These are phyloP conservation scores for Corinectria fuckeliana DNA, from an alignment of 2,329 filamentous ascomycete genomes.

Conservation along the genomic window DNA sequence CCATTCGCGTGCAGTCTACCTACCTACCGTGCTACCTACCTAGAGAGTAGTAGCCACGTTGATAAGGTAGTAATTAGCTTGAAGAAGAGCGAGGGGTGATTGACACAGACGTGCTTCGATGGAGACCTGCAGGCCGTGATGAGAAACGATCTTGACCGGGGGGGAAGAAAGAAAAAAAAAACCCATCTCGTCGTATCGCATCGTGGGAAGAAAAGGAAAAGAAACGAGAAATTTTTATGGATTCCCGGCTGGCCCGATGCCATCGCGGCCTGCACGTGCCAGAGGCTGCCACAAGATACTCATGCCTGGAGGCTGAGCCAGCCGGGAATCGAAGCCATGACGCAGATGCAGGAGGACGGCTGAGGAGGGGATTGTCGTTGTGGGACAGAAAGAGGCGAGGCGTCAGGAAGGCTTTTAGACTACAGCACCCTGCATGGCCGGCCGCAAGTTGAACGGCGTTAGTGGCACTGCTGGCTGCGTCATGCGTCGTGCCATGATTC, in stretches of 20 bases:
- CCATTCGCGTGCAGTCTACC: not conserved
- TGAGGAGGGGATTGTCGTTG: too few relatives aligned
- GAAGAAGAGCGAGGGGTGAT: not conserved
- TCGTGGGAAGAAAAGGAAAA: not conserved
- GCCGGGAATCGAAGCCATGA: not conserved
- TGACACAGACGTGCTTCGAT: not conserved
- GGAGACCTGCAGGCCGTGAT: not conserved
- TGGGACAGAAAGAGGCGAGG: too few relatives aligned
- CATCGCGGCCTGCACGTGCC: not conserved
- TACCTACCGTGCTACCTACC: too few relatives aligned
- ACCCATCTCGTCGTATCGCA: not conserved
- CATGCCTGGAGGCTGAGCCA: not conserved
- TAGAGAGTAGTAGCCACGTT: too few relatives aligned
- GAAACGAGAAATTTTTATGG: not conserved
- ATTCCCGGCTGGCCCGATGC: not conserved
- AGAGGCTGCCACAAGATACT: not conserved
- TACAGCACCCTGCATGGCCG: too few relatives aligned
- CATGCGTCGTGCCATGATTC: too few relatives aligned
- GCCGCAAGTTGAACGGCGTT: too few relatives aligned
- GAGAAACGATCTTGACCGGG: not conserved
- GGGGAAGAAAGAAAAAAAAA: too few relatives aligned
- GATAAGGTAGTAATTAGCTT: too few relatives aligned
- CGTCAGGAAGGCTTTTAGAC: too few relatives aligned
- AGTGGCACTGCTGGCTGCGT: too few relatives aligned
- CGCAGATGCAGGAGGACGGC: too few relatives aligned